Conservation (phyloP, 495 filamentous ascomycete genomes). For the Aspergillus taichungensis region DNA sequence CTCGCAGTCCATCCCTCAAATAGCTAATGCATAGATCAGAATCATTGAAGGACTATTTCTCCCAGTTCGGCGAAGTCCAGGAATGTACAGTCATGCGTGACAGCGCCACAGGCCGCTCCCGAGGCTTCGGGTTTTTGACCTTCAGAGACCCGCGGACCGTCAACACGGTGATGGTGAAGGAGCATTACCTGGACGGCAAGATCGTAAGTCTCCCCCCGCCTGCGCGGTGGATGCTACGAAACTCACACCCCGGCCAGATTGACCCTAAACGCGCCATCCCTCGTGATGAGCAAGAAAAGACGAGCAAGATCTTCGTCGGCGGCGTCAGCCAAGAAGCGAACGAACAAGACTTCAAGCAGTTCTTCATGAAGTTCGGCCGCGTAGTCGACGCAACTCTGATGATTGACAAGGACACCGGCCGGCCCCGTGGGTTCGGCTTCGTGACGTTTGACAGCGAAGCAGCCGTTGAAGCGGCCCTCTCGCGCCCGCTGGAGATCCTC, state of each 20-base stretch:
- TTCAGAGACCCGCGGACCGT: conserved; percentile 96
- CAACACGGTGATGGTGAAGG: conserved; percentile 99
- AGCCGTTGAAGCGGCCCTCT: conserved; percentile 85
- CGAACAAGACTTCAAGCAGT: conserved; percentile 89
- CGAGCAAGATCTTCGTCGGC: conserved; percentile 96
- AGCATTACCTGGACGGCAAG: conserved; percentile 95
- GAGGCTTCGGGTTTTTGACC: conserved; percentile 95
- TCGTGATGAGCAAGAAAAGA: conserved; percentile 94
- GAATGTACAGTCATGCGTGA: conserved; percentile 99
- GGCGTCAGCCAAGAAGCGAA: conserved; percentile 96
- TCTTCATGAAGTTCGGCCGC: conserved; percentile 91
- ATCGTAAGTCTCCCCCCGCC: conserved; percentile 57
- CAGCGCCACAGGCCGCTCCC: conserved; percentile 82
- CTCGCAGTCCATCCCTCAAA: neutral
- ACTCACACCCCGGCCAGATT: conserved; percentile 52
- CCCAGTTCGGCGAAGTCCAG: conserved; percentile 91
- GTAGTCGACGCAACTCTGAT: conserved; percentile 96
- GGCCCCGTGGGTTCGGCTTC: conserved; percentile 95
- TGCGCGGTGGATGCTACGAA: conserved; percentile 1
- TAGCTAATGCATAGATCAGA: conserved; percentile 47
- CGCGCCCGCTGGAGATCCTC: conserved; percentile 76
- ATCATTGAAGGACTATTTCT: conserved; percentile 97
- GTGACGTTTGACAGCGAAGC: conserved; percentile 96
- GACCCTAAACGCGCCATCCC: conserved; percentile 97
- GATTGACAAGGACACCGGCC: conserved; percentile 98